Conservation (phyloP, 2,329 filamentous ascomycete genomes). For the Endoconidiophora polonica region DNA sequence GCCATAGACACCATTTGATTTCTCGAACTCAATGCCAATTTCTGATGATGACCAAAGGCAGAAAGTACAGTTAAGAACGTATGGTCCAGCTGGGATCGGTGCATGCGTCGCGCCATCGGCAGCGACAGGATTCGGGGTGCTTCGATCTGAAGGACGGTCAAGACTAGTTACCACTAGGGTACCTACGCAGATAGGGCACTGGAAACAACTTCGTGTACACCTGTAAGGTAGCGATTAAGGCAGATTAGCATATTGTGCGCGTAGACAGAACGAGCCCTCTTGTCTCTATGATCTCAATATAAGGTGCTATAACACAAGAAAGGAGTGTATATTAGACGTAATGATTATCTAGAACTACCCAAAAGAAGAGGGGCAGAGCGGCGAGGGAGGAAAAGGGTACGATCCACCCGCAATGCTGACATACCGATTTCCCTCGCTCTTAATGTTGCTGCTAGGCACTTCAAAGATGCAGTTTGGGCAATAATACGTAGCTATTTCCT, state of each 20-base stretch:
- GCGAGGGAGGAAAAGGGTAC: not conserved
- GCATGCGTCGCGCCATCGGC: slow-evolving; percentile 23
- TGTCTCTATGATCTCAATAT: too few species aligned
- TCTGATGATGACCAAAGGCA: slow-evolving; percentile 88
- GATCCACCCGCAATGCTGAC: slow-evolving; percentile 15
- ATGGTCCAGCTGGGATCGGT: slow-evolving; percentile 34
- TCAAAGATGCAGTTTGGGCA: slow-evolving; percentile 94
- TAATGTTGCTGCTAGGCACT: slow-evolving; percentile 80
- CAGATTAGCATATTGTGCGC: not conserved
- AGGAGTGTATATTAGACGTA: not conserved
- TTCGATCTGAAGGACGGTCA: slow-evolving; percentile 35
- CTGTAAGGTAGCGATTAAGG: slow-evolving; percentile 25
- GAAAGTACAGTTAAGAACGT: slow-evolving; percentile 71
- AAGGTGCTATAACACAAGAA: too few species aligned
- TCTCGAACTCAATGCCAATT: slow-evolving; percentile 78
- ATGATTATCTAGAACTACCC: too few species aligned
- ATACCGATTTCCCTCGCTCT: slow-evolving; percentile 84
- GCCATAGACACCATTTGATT: slow-evolving; percentile 66
- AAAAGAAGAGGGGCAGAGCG: not conserved
- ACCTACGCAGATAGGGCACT: slow-evolving; percentile 77
- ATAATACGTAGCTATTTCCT: slow-evolving; percentile 90
- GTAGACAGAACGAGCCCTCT: too few species aligned
- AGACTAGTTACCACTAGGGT: slow-evolving; percentile 53
- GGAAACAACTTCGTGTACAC: slow-evolving; percentile 88
- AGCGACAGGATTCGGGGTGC: slow-evolving; percentile 25